phyloP scores from a whole-genome alignment of 2,329 filamentous ascomycete genomes.

The Epichloe sp. region DNA sequence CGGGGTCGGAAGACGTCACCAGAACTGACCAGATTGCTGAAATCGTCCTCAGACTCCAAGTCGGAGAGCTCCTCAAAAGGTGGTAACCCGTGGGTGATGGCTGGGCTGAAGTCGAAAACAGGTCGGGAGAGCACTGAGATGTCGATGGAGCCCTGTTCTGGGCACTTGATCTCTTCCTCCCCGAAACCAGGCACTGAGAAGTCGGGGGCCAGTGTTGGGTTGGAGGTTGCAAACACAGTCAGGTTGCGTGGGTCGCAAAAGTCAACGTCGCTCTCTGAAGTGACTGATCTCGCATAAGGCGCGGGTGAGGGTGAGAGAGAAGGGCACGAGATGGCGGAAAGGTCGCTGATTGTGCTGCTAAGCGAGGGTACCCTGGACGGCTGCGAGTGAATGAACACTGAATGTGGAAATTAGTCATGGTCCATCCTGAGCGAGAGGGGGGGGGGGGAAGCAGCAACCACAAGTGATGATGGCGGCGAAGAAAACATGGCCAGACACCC shows the following conservation, averaged over 20 bases:
- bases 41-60: slow-evolving; percentile 83
- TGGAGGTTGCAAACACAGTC: slow-evolving; percentile 50
- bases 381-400: slow-evolving; percentile 38
- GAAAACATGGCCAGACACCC: background rate
- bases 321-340: slow-evolving; percentile 65
- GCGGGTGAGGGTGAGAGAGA: slow-evolving; percentile 81
- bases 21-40: slow-evolving; percentile 54
- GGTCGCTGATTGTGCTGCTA: slow-evolving; percentile 51
- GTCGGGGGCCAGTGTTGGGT: slow-evolving; percentile 40
- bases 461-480: background rate
- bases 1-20: slow-evolving; percentile 57
- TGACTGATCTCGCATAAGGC: slow-evolving; percentile 57
- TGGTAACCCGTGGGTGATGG: slow-evolving; percentile 47
- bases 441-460: background rate
- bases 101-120: slow-evolving; percentile 38
- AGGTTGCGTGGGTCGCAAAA: slow-evolving; percentile 89
- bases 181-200: slow-evolving; percentile 53
- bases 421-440: slow-evolving; percentile 2
- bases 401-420: slow-evolving; percentile 23
- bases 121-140: slow-evolving; percentile 25
- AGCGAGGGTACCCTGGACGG: slow-evolving; percentile 42
- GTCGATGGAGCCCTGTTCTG: slow-evolving; percentile 35
- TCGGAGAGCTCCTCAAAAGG: slow-evolving; percentile 79
- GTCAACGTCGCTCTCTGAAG: slow-evolving; percentile 60
- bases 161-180: slow-evolving; percentile 45